Base-by-base conservation (phyloP, 805 yeast genomes). In the Huiozyma naganishii region DNA sequence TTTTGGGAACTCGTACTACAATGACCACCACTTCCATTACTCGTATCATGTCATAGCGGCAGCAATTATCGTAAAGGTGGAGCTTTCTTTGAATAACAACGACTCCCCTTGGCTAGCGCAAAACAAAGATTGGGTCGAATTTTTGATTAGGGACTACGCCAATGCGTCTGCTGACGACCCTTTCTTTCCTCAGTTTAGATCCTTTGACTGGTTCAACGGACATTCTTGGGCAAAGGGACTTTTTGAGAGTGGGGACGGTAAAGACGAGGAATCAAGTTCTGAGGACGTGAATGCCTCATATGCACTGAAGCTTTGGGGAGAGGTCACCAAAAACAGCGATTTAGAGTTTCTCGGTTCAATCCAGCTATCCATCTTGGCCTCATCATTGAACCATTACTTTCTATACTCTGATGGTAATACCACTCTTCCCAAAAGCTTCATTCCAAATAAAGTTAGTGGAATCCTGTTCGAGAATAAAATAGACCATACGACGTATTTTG, bases 171-270 rank as follows among this genome's bases (percentile, higher is more conserved):
- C 64, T 11, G 62, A 65, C 6, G 89, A 83, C 52, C 51, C 57
- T 2, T 72, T 60, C 52, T 82, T 81, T 64, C 88, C 88, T 6
- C 79, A 74, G 12, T 79, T 69, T 38, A 70, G 89, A 54, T 70
- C 77, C 6, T 82, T 81, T 62, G 86, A 80, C 56, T 83, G 85
- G 85, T 83, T 65, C 56, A 74, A 74, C 53, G 90, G 90, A 1
- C 89, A 83, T 57, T 80, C 88, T 0, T 81, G 82, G 76, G 90
- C 89, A 0, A 79, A 79, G 54, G 89, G 90, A 2, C 67, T 82
- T 13, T 79, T 75, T 52, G 71, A 76, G 32, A 71, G 79, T 48
- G 84, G 83, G 6, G 89, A 83, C 60, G 89, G 90, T 29, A 79
- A 79, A 51, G 84, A 82, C 59, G 79, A 83, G 58, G 89, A 83